These are phyloP conservation scores for Carex scoparia DNA, from an alignment of 176 grass and related monocot species.

Conservation along the genomic window DNA sequence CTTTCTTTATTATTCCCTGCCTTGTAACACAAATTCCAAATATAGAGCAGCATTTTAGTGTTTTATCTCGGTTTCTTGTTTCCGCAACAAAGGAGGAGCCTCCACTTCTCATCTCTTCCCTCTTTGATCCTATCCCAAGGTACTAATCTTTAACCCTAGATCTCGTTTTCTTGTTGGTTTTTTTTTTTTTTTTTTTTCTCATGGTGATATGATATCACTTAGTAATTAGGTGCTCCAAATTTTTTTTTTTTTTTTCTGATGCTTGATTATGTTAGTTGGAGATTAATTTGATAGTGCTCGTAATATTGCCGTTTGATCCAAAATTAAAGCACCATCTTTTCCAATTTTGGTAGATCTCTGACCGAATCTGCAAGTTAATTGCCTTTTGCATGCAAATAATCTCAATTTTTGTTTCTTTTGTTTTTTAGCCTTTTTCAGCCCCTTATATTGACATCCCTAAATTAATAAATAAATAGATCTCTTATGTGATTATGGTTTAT, in stretches of 20 bases:
- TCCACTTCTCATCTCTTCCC: not conserved
- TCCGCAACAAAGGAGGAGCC: not conserved
- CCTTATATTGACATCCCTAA: not conserved
- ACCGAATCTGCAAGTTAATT: not conserved
- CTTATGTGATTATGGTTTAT: not conserved
- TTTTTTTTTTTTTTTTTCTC: not conserved
- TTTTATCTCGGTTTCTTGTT: slow-evolving; percentile 1
- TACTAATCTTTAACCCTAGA: not conserved
- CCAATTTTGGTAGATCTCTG: slow-evolving; percentile 17
- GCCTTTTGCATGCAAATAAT: not conserved
- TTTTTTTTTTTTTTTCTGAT: no score
- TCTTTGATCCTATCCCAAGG: slow-evolving; percentile 19
- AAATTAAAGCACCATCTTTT: not conserved
- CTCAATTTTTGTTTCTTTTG: not conserved
- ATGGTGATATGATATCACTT: not conserved
- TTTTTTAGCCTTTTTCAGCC: not conserved
- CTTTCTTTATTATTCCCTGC: slow-evolving; percentile 13
- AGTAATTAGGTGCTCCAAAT: not conserved
- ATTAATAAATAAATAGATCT: not conserved
- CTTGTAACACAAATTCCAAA: not conserved
- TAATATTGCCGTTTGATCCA: not conserved
- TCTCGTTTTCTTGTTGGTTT: no score
- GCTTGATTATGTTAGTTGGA: not conserved
- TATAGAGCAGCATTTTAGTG: slow-evolving; percentile 8
- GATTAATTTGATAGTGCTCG: not conserved